Evolutionary conservation across 768 basidiomycete species (phyloP).

Genomic region (Trichaptum fuscoviolaceum): DNA sequence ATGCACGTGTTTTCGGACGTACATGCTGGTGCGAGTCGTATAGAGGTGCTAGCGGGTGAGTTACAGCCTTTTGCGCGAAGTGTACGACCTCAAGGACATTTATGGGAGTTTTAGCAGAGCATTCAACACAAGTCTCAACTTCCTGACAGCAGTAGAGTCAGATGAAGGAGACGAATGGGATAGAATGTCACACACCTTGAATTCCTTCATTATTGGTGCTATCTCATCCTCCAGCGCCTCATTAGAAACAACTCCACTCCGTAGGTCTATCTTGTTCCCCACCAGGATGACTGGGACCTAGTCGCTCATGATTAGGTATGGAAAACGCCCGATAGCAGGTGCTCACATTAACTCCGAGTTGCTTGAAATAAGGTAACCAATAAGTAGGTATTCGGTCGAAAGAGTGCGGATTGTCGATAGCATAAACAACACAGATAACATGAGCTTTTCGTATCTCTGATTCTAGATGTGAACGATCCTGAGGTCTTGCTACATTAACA

Average conservation of each 20-base stretch:
- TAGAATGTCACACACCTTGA: conserved; percentile 60
- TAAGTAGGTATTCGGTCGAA: conserved; percentile 98
- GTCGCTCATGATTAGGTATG: neutral
- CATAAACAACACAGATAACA: conserved; percentile 96
- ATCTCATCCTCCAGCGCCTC: conserved; percentile 94
- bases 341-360: conserved; percentile 90
- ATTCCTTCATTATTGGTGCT: conserved; percentile 95
- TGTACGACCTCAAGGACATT: conserved; percentile 98
- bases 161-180: conserved; percentile 7
- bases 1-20: conserved; percentile 23
- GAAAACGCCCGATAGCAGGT: conserved; percentile 5
- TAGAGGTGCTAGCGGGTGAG: conserved; percentile 93
- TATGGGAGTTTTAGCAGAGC: conserved; percentile 83
- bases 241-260: conserved; percentile 91
- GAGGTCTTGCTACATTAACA: conserved; percentile 59
- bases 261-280: conserved; percentile 96
- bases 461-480: conserved; percentile 85
- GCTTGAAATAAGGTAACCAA: conserved; percentile 94
- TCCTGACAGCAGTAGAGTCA: conserved; percentile 49
- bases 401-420: conserved; percentile 92
- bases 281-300: conserved; percentile 96
- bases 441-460: conserved; percentile 96
- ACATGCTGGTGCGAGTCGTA: conserved; percentile 97
- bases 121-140: conserved; percentile 97
- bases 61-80: conserved; percentile 96